These are phyloP conservation scores for Fusarium falciforme DNA, from an alignment of 2,329 filamentous ascomycete genomes.

Conservation along the genomic window DNA sequence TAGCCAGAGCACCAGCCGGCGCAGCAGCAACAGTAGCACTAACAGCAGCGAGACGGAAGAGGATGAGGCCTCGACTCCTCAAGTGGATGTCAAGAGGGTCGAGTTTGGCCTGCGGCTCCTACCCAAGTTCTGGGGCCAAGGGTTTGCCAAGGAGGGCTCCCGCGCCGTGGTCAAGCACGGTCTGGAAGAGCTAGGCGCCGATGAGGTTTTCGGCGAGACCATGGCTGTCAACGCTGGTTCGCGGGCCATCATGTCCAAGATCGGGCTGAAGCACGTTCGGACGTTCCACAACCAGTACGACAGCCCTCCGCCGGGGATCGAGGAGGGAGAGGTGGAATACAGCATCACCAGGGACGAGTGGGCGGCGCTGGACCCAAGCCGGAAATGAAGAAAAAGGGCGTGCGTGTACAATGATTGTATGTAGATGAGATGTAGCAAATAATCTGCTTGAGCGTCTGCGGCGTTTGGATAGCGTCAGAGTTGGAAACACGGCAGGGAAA, in stretches of 20 bases:
- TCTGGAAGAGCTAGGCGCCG: conserved; percentile 42
- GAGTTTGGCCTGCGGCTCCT: conserved; percentile 45
- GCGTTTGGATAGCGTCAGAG: not conserved
- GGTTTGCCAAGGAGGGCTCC: conserved; percentile 47
- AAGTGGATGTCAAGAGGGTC: conserved; percentile 24
- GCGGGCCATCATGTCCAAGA: conserved; percentile 34
- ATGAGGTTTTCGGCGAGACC: conserved; percentile 43
- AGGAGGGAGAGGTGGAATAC: conserved; percentile 45
- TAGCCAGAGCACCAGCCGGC: conserved; percentile 26
- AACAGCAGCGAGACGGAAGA: not conserved
- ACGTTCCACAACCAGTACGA: conserved; percentile 43
- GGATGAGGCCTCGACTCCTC: conserved; percentile 5
- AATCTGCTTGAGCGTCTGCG: not conserved
- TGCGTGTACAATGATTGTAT: not conserved
- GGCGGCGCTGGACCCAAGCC: conserved; percentile 14
- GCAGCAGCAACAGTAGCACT: not conserved
- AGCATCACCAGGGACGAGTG: conserved; percentile 37
- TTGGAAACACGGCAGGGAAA: not conserved
- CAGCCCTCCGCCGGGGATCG: conserved; percentile 38
- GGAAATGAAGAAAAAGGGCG: not conserved
- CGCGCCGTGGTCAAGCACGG: conserved; percentile 44
- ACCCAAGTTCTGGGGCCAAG: conserved; percentile 46
- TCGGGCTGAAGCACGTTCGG: conserved; percentile 34
- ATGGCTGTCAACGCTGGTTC: conserved; percentile 47
- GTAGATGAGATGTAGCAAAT: not conserved